These are phyloP conservation scores for Macrophomina phaseolina DNA, from an alignment of 2,329 filamentous ascomycete species.

Conservation along the genomic window DNA sequence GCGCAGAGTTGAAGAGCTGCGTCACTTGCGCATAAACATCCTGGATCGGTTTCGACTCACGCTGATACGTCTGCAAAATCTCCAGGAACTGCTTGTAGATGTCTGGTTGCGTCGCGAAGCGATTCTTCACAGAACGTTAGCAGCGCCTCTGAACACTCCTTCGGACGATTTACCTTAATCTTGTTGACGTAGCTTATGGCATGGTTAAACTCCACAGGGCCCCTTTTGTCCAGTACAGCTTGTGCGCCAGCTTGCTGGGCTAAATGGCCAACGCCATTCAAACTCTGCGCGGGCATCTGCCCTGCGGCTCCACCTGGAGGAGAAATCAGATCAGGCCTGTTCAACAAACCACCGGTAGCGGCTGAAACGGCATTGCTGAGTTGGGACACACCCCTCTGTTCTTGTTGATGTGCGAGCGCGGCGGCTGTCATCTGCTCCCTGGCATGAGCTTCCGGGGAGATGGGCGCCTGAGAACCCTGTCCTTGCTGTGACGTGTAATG, in stretches of 20 bases:
- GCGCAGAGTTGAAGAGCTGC: conserved; percentile 87
- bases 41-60: conserved; percentile 97
- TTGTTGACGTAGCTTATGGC: conserved; percentile 99
- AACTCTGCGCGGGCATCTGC: conserved; percentile 60
- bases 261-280: conserved; percentile 64
- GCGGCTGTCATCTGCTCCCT: conserved; percentile 46
- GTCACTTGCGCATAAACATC: conserved; percentile 98
- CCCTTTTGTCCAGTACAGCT: conserved; percentile 76
- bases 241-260: conserved; percentile 53
- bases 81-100: conserved; percentile 99
- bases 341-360: conserved; percentile 56
- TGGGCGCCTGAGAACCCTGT: conserved; percentile 39
- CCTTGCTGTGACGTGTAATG: conserved; percentile 44
- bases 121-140: conserved; percentile 67
- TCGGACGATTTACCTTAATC: conserved; percentile 77
- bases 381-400: conserved; percentile 69
- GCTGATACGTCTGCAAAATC: conserved; percentile 96
- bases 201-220: conserved; percentile 98
- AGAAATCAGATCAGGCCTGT: conserved; percentile 46
- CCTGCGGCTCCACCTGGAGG: conserved; percentile 52
- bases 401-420: conserved; percentile 62
- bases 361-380: conserved; percentile 69
- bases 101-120: conserved; percentile 93
- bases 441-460: conserved; percentile 46
- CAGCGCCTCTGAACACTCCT: neutral